A percentile compares a stretch with the other conserved stretches of the same genome.
Evolutionary conservation across 768 basidiomycete species (phyloP).

Genomic region (Favolaschia claudopus): DNA sequence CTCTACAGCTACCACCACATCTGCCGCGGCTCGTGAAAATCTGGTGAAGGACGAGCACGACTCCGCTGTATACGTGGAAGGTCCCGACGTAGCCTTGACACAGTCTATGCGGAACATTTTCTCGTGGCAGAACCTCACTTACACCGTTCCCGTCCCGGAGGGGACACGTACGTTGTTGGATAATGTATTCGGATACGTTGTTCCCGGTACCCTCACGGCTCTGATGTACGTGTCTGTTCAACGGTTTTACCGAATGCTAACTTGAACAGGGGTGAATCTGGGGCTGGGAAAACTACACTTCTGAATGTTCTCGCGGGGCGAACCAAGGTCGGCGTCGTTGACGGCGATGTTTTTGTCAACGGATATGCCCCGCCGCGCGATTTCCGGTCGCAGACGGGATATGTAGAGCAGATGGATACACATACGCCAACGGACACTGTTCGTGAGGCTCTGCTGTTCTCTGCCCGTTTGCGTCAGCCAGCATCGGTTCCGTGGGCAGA

Average conservation of each 20-base stretch:
- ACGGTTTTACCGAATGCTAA: not conserved
- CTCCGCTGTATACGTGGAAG: too few relatives aligned
- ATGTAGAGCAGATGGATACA: conserved; percentile 85
- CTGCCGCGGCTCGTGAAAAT: too few relatives aligned
- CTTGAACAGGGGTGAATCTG: not conserved
- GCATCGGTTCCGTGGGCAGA: conserved; percentile 61
- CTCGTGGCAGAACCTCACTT: conserved; percentile 78
- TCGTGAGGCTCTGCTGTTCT: conserved; percentile 82
- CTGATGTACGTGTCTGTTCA: not conserved
- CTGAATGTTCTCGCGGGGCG: conserved; percentile 64
- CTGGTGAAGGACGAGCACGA: too few relatives aligned
- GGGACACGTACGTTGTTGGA: conserved; percentile 63
- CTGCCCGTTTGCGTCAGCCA: conserved; percentile 81
- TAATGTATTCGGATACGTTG: conserved; percentile 79
- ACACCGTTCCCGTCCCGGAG: conserved; percentile 62
- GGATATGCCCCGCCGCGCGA: conserved; percentile 58
- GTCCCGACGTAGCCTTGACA: conserved; percentile 33
- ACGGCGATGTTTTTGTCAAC: conserved; percentile 61
- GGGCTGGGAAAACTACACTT: conserved; percentile 54
- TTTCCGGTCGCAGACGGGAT: conserved; percentile 77
- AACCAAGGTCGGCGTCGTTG: conserved; percentile 50
- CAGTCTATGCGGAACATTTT: conserved; percentile 67
- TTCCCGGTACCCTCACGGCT: conserved; percentile 77
- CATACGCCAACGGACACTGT: conserved; percentile 80
- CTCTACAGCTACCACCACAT: not conserved